Conservation (phyloP, 257 asterid genomes). For the Solanum chilense region DNA sequence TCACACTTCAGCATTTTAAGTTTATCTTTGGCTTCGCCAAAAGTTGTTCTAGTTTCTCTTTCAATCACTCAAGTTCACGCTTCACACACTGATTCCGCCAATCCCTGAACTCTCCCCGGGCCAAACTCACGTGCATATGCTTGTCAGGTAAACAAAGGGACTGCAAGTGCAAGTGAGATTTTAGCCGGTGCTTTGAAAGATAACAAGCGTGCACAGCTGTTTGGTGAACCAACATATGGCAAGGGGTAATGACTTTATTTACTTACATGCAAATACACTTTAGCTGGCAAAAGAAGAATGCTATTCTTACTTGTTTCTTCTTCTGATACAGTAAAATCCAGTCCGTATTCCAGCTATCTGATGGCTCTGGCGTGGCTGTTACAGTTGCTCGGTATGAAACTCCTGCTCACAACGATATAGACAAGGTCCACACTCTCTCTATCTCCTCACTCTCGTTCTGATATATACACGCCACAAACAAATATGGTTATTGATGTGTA, state of each 20-base stretch:
- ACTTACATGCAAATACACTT: not conserved
- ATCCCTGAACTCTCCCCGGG: not conserved
- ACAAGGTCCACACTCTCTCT: conserved; percentile 49
- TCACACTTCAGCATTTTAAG: not conserved
- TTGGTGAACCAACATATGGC: conserved; percentile 92
- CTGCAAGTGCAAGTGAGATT: conserved; percentile 98
- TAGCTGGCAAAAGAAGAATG: not conserved
- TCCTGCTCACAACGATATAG: conserved; percentile 84
- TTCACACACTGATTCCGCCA: not conserved
- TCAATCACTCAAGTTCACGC: not conserved
- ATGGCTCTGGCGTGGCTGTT: conserved; percentile 94
- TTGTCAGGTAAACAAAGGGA: conserved; percentile 85
- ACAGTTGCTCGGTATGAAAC: conserved; percentile 97
- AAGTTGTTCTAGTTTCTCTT: not conserved
- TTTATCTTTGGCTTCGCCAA: not conserved
- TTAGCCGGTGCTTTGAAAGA: conserved; percentile 95
- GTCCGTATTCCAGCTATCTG: conserved; percentile 89
- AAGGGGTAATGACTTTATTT: conserved; percentile 54
- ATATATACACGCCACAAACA: not conserved
- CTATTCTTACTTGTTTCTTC: not conserved
- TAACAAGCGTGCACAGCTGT: conserved; percentile 79
- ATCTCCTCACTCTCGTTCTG: not conserved
- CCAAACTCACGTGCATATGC: not conserved
- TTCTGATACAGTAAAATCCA: conserved; percentile 67
- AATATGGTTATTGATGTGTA: not conserved